A percentile compares a stretch with the other conserved stretches of the same genome.
Evolutionary conservation across 768 basidiomycete genomes (phyloP).

Genomic region (Termitomyces eurrhizus): DNA sequence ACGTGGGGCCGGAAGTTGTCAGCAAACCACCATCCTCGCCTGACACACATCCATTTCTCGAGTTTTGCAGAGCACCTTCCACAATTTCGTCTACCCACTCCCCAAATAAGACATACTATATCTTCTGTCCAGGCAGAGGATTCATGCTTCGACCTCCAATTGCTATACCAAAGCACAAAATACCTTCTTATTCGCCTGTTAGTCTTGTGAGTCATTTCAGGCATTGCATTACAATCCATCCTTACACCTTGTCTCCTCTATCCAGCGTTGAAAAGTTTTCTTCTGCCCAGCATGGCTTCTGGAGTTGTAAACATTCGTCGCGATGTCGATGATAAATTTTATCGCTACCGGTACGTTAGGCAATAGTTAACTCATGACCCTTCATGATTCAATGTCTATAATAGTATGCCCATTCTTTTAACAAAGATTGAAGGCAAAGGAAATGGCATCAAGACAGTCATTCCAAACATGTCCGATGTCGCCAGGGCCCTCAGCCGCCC

Average conservation of each 20-base stretch:
- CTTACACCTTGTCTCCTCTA: not conserved
- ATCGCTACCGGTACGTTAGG: slow-evolving; percentile 75
- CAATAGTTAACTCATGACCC: not conserved
- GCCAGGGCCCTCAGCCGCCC: slow-evolving; percentile 93
- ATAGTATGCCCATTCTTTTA: slow-evolving; percentile 88
- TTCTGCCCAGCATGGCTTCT: slow-evolving; percentile 76
- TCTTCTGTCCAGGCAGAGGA: slow-evolving; percentile 75
- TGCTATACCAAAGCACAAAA: slow-evolving; percentile 65
- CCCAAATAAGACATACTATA: slow-evolving; percentile 30
- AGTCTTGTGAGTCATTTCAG: slow-evolving; percentile 42
- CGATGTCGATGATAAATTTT: slow-evolving; percentile 96
- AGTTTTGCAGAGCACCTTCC: slow-evolving; percentile 28
- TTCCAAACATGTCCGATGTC: slow-evolving; percentile 98
- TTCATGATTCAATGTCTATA: not conserved
- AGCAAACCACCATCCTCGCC: slow-evolving; percentile 24
- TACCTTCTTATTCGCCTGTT: slow-evolving; percentile 45
- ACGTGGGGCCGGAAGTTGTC: slow-evolving; percentile 18
- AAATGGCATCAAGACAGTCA: slow-evolving; percentile 98
- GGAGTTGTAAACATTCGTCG: slow-evolving; percentile 90
- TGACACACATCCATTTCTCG: slow-evolving; percentile 1
- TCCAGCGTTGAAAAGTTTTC: slow-evolving; percentile 52
- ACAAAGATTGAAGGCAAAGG: slow-evolving; percentile 99
- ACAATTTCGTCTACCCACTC: slow-evolving; percentile 62
- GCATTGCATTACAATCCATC: not conserved
- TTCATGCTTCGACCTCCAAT: slow-evolving; percentile 94